Conservation (phyloP, 2,329 filamentous ascomycete species). For the Epichloe hybrida region DNA sequence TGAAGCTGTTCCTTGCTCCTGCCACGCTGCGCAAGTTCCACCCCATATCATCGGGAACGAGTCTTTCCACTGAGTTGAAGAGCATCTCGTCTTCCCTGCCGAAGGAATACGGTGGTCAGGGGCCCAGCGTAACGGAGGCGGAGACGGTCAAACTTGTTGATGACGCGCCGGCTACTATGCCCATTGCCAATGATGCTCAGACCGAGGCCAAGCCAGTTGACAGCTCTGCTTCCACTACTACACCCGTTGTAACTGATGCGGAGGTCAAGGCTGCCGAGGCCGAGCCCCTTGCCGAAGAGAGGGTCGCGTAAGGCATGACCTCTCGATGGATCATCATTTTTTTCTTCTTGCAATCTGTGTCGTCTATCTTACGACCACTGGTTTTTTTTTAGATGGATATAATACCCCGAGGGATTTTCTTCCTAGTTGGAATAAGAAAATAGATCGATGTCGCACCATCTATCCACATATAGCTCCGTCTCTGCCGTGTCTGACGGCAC, state of each 20-base stretch:
- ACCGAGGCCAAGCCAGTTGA: neutral
- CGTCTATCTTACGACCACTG: neutral
- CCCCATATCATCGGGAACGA: conserved; percentile 59
- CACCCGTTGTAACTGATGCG: conserved; percentile 3
- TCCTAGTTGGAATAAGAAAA: neutral
- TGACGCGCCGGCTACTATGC: conserved; percentile 1
- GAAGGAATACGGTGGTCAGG: conserved; percentile 66
- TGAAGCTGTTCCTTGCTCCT: conserved; percentile 61
- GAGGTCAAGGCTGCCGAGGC: conserved; percentile 5
- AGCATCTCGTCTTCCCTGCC: conserved; percentile 53
- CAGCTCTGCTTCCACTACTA: neutral
- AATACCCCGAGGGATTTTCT: conserved; percentile 2
- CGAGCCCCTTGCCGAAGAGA: conserved; percentile 3
- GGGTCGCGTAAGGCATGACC: neutral
- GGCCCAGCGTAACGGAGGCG: conserved; percentile 27
- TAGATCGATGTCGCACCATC: neutral
- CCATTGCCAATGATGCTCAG: conserved; percentile 3
- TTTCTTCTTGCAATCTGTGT: neutral
- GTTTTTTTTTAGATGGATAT: conserved; percentile 1
- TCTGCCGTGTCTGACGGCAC: no score
- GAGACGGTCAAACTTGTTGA: conserved; percentile 18
- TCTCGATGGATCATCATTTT: neutral
- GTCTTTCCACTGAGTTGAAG: conserved; percentile 48
- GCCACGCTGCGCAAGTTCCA: conserved; percentile 71
- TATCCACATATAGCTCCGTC: no score